These are phyloP conservation scores for Aspergillus steynii DNA, from an alignment of 495 filamentous ascomycete genomes.

Conservation along the genomic window DNA sequence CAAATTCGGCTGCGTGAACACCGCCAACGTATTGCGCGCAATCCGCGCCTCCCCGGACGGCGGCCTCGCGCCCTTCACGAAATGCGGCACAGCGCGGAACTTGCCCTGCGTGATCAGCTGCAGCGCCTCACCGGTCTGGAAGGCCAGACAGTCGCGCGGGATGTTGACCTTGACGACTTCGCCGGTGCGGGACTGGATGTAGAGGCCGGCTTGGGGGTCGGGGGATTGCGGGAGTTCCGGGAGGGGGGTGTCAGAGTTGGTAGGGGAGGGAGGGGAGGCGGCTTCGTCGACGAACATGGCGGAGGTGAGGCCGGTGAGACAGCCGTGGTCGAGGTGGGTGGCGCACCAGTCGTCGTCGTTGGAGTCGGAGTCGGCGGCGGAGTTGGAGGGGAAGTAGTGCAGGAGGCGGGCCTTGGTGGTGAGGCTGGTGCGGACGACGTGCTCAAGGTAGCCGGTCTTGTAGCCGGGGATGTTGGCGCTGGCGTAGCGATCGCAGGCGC, in stretches of 20 bases:
- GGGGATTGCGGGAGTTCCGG: constrained; percentile 71
- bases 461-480: constrained; percentile 74
- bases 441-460: constrained; percentile 74
- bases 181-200: constrained; percentile 83
- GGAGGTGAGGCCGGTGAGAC: constrained; percentile 88
- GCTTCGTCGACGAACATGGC: constrained; percentile 94
- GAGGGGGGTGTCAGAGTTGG: constrained; percentile 44
- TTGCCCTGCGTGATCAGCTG: constrained; percentile 84
- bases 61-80: constrained; percentile 69
- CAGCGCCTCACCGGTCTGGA: constrained; percentile 92
- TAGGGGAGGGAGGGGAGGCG: constrained; percentile 37
- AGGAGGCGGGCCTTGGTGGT: constrained; percentile 91
- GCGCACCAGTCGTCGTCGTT: constrained; percentile 91
- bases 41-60: constrained; percentile 47
- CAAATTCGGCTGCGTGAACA: constrained; percentile 96
- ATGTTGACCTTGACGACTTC: constrained; percentile 83
- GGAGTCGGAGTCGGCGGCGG: constrained; percentile 26
- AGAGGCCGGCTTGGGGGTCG: constrained; percentile 81
- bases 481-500: constrained; percentile 85
- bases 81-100: constrained; percentile 95
- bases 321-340: constrained; percentile 91
- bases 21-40: constrained; percentile 90
- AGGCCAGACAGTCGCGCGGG: constrained; percentile 85
- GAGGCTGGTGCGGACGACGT: constrained; percentile 78
- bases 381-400: constrained; percentile 74